phyloP scores from a whole-genome alignment of 805 yeast genomes.

The Candida easanensis region DNA sequence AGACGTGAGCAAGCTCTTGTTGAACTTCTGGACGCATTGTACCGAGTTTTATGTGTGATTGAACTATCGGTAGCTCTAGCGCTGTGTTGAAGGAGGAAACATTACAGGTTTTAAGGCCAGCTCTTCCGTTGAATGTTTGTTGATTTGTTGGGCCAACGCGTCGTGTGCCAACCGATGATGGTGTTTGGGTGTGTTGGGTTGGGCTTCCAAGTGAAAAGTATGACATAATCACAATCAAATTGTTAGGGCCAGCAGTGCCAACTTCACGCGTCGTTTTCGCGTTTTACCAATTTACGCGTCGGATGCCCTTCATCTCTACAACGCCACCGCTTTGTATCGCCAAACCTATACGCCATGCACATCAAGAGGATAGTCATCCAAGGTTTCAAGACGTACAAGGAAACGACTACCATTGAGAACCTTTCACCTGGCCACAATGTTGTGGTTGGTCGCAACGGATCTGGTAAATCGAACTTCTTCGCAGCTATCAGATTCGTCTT shows the following conservation, averaged over 20 bases:
- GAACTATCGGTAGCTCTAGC: neutral
- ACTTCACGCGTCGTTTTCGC: slow-evolving; percentile 14
- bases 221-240: neutral
- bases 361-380: slow-evolving; percentile 65
- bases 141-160: slow-evolving; percentile 8
- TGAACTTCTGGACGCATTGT: slow-evolving; percentile 81
- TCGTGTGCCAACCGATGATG: slow-evolving; percentile 3
- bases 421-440: slow-evolving; percentile 84
- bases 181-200: neutral
- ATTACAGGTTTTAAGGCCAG: neutral
- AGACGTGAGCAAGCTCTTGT: slow-evolving; percentile 94
- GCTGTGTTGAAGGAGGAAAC: too few species aligned
- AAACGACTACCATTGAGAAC: slow-evolving; percentile 71
- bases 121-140: neutral
- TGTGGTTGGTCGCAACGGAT: slow-evolving; percentile 90
- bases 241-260: neutral
- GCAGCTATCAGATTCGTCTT: slow-evolving; percentile 92
- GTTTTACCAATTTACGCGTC: slow-evolving; percentile 2
- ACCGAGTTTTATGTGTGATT: neutral
- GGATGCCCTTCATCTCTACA: neutral
- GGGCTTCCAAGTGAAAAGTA: neutral
- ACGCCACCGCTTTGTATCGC: neutral
- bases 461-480: slow-evolving; percentile 94
- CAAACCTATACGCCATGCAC: slow-evolving; percentile 35
- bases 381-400: slow-evolving; percentile 91